Evolutionary conservation across 495 filamentous ascomycete species (phyloP).

Genomic region (Penicilliopsis zonata): DNA sequence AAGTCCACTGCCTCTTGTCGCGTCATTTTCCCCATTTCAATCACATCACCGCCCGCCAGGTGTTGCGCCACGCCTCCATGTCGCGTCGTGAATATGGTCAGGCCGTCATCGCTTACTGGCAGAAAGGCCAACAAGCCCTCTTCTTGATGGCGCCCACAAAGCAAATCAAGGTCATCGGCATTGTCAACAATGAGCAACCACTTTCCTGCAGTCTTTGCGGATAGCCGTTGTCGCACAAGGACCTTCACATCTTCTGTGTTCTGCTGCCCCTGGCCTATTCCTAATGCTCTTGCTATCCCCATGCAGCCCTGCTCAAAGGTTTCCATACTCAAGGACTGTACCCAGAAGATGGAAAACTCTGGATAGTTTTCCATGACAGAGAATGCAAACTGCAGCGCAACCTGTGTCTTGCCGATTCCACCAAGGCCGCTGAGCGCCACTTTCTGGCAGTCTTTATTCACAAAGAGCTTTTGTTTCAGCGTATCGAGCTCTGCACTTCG

Average conservation of each 20-base stretch:
- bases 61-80: slow-evolving; percentile 11
- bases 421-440: slow-evolving; percentile 30
- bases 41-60: slow-evolving; percentile 7
- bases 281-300: slow-evolving; percentile 28
- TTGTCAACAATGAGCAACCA: slow-evolving; percentile 30
- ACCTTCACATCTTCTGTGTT: slow-evolving; percentile 10
- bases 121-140: slow-evolving; percentile 18
- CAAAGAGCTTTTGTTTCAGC: slow-evolving; percentile 9
- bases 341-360: slow-evolving; percentile 36
- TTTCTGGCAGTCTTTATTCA: slow-evolving; percentile 5
- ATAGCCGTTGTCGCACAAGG: slow-evolving; percentile 15
- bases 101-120: slow-evolving; percentile 26
- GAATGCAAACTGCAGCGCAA: slow-evolving; percentile 36
- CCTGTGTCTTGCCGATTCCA: slow-evolving; percentile 38
- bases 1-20: slow-evolving; percentile 6
- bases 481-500: slow-evolving; percentile 8
- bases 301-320: slow-evolving; percentile 29
- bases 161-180: slow-evolving; percentile 15
- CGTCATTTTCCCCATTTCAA: slow-evolving; percentile 11
- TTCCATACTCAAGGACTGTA: slow-evolving; percentile 22
- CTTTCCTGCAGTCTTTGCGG: slow-evolving; percentile 5
- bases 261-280: slow-evolving; percentile 8
- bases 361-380: slow-evolving; percentile 20
- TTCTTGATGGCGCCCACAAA: too few relatives aligned
- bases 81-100: slow-evolving; percentile 17